Conservation (phyloP, 2,329 filamentous ascomycete species). For the Penicillium sp. region DNA sequence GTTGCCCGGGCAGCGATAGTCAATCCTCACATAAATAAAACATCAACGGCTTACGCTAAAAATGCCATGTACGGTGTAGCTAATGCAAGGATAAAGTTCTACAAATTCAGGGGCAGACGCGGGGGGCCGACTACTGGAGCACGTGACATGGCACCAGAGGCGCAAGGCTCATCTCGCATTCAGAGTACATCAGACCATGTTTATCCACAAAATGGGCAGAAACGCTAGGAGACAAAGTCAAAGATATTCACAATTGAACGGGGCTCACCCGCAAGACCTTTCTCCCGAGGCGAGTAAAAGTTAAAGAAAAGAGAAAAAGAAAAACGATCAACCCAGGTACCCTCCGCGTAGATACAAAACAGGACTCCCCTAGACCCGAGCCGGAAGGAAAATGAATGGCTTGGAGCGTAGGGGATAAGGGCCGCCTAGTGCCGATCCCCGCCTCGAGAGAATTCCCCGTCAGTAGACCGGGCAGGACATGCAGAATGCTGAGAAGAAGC, state of each 20-base stretch:
- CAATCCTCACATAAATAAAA: neutral
- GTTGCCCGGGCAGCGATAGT: neutral
- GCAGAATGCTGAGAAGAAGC: slow-evolving; percentile 14
- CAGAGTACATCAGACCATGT: slow-evolving; percentile 18
- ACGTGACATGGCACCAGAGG: slow-evolving; percentile 4
- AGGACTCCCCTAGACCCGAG: neutral
- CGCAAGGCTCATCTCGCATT: slow-evolving; percentile 13
- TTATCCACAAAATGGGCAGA: slow-evolving; percentile 22
- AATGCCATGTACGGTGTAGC: neutral
- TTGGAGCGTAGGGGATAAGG: neutral
- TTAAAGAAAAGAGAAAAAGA: neutral
- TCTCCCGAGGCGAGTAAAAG: slow-evolving; percentile 3
- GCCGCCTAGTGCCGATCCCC: slow-evolving; percentile 7
- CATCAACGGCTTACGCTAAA: neutral
- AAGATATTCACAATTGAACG: slow-evolving; percentile 25
- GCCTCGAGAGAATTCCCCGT: slow-evolving; percentile 6
- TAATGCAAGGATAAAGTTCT: neutral
- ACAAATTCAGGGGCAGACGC: neutral
- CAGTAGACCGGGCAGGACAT: slow-evolving; percentile 9
- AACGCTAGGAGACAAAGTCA: slow-evolving; percentile 19
- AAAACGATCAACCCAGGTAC: slow-evolving; percentile 3
- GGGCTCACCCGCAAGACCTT: slow-evolving; percentile 15
- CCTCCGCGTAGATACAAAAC: slow-evolving; percentile 15
- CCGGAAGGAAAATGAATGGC: neutral
- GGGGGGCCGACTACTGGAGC: neutral